Evolutionary conservation across 768 basidiomycete genomes (phyloP), one percentile per base, ranked within the genome.

Genomic region (Russula compacta): DNA sequence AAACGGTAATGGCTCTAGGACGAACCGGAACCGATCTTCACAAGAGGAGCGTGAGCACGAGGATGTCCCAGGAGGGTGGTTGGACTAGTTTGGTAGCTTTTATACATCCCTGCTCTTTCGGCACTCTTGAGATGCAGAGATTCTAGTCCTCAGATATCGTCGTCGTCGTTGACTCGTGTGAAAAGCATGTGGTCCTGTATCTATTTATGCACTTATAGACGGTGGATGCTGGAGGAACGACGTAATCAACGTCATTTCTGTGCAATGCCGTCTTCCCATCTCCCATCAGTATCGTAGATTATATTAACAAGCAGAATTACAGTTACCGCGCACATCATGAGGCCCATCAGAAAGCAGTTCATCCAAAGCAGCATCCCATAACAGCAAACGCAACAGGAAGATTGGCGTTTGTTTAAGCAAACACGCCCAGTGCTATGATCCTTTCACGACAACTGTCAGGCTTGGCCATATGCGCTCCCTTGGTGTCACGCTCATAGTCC

Each of bases 41-140:
- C 47, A 10, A 24, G 53, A 61, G 35, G 53, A 56, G 14, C n/a
- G 62, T 49, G 59, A 44, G 2, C 48, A 29, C 24, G 59, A 50
- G 6, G 55, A 52, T 14, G 9, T 58, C 44, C 60, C 60, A 6
- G 60, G 60, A 46, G 35, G 56, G 19, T 61, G 60, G 60, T 19
- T 15, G 21, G 49, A 51, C 10, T 61, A 61, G 42, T 32, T 39
- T 33, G 11, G 19, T 24, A 35, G 12, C n/a, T 47, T 50, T 42
- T 33, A 7, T 44, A 35, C 43, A 38, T 44, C 29, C 32, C 29
- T 35, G 21, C 19, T 6, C 35, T 29, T 29, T 36, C 21, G 42
- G 60, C 35, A 43, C 17, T 24, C 17, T 8, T 29, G 49, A 40
- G 43, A 11, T n/a, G 10, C 14, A 24, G 50, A 50, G 50, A 17